phyloP scores from a whole-genome alignment of 1,284 basidiomycete genomes.

The Ustilago lituana region DNA sequence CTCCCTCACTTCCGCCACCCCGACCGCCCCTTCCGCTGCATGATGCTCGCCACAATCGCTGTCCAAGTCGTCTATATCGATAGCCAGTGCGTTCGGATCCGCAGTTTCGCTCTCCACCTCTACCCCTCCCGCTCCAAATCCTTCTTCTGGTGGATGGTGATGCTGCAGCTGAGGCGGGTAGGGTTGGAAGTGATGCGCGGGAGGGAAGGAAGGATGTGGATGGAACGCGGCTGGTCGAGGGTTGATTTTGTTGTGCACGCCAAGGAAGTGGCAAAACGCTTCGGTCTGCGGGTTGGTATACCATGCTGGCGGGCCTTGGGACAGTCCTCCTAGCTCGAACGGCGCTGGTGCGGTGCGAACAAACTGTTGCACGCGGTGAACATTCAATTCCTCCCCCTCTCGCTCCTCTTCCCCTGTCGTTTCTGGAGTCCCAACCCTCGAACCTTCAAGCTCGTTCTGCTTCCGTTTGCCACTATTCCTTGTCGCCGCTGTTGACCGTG shows the following conservation, averaged over 20 bases:
- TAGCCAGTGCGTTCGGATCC: constrained; percentile 39
- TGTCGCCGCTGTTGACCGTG: constrained; percentile 69
- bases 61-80: constrained; percentile 38
- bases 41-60: neutral
- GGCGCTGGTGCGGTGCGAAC: constrained; percentile 68
- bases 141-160: neutral
- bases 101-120: neutral
- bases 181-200: too few species aligned
- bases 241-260: constrained; percentile 74
- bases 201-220: too few species aligned
- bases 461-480: constrained; percentile 65
- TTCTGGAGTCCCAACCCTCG: neutral
- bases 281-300: constrained; percentile 92
- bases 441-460: constrained; percentile 61
- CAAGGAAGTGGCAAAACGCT: constrained; percentile 82
- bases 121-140: neutral
- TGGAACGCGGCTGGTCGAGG: constrained; percentile 11
- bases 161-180: neutral
- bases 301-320: constrained; percentile 70
- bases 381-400: constrained; percentile 20
- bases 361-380: constrained; percentile 50
- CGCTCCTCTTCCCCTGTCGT: neutral
- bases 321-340: constrained; percentile 68
- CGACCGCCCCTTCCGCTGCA: too few species aligned
- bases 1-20: too few species aligned